Percentiles rank a stretch among this genome's conserved stretches.
These are phyloP conservation scores for Nakazawaea wickerhamii DNA, from an alignment of 805 yeast genomes.

Conservation along the genomic window DNA sequence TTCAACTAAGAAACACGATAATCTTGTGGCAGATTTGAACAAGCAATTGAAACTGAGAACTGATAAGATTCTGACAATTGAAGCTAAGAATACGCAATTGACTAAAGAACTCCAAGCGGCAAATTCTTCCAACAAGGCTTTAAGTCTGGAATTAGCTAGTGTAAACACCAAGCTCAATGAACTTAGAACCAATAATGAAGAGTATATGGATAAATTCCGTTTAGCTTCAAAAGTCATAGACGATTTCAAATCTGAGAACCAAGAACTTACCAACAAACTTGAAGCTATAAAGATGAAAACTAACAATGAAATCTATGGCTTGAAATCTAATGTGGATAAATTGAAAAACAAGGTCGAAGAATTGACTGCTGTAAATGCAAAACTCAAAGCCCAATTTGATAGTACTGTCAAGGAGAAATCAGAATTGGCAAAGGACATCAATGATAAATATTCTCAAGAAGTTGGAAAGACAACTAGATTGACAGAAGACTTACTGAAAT, in stretches of 20 bases:
- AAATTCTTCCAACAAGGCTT: constrained; percentile 20
- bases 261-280: constrained; percentile 9
- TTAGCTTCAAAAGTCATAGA: constrained; percentile 7
- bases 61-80: constrained; percentile 19
- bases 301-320: constrained; percentile 7
- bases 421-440: neutral
- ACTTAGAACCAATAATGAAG: constrained; percentile 28
- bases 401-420: neutral
- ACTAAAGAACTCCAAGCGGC: constrained; percentile 27
- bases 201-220: constrained; percentile 37
- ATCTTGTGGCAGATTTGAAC: constrained; percentile 22
- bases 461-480: neutral
- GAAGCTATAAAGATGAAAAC: constrained; percentile 4
- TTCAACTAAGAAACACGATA: constrained; percentile 29
- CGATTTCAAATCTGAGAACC: constrained; percentile 7
- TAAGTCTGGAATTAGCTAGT: constrained; percentile 15
- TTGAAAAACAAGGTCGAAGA: neutral
- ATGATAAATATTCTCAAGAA: neutral
- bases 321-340: constrained; percentile 4
- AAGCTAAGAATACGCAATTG: constrained; percentile 12
- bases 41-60: constrained; percentile 21
- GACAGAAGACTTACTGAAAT: neutral
- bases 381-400: constrained; percentile 1
- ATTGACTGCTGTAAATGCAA: neutral
- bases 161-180: constrained; percentile 24